Conservation (phyloP, 192 early-diverging fungal genomes). For the Coemansia sp. region DNA sequence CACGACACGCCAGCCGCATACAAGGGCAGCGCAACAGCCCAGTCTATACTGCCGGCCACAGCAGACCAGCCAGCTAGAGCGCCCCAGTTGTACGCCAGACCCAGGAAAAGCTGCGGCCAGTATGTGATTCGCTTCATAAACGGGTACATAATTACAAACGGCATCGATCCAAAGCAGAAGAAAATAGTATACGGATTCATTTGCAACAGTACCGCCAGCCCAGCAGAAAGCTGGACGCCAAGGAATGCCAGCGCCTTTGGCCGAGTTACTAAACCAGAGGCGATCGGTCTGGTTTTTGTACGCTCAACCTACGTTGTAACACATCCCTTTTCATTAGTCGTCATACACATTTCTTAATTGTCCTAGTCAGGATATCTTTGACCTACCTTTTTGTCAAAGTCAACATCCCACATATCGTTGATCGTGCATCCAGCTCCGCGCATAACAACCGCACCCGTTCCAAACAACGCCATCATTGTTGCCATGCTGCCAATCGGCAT, state of each 20-base stretch:
- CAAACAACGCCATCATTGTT: constrained; percentile 77
- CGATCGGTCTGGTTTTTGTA: constrained; percentile 79
- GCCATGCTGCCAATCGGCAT: constrained; percentile 58
- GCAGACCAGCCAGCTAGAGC: constrained; percentile 86
- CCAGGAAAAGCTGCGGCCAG: constrained; percentile 90
- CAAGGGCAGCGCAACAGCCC: constrained; percentile 73
- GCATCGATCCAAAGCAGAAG: constrained; percentile 78
- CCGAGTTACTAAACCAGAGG: constrained; percentile 69
- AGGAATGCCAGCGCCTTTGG: constrained; percentile 75
- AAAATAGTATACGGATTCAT: constrained; percentile 86
- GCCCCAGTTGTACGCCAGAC: constrained; percentile 93
- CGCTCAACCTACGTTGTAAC: constrained; percentile 63
- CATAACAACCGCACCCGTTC: constrained; percentile 84
- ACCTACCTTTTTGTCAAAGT: constrained; percentile 73
- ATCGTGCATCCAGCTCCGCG: constrained; percentile 95
- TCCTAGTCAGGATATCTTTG: too few species aligned
- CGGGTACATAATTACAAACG: constrained; percentile 79
- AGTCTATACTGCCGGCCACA: constrained; percentile 66
- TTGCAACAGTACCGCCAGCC: constrained; percentile 83
- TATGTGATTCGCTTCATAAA: constrained; percentile 95
- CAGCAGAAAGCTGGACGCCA: constrained; percentile 73
- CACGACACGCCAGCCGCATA: constrained; percentile 85
- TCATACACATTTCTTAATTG: not conserved
- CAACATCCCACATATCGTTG: constrained; percentile 95
- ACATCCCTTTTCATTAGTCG: too few species aligned